These are phyloP conservation scores for Otatea glauca DNA, from an alignment of 176 grass and related monocot genomes.

Conservation along the genomic window DNA sequence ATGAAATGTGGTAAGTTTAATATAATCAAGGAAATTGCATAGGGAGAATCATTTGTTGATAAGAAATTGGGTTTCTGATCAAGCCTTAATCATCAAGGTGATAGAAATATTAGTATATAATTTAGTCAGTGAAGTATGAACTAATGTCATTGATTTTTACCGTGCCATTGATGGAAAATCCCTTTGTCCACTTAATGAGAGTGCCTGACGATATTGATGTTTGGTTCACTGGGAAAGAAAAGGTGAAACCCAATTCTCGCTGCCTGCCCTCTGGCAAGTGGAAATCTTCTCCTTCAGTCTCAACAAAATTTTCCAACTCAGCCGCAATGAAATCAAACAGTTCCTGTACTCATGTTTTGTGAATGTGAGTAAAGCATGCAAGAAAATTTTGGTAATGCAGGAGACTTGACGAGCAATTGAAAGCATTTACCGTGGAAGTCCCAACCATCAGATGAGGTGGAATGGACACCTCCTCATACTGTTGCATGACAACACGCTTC, in stretches of 20 bases:
- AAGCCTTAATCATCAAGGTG: neutral
- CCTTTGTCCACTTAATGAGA: slow-evolving; percentile 96
- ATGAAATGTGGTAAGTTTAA: neutral
- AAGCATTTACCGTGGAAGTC: slow-evolving; percentile 63
- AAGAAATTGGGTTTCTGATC: neutral
- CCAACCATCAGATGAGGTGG: slow-evolving; percentile 89
- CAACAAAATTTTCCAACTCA: slow-evolving; percentile 71
- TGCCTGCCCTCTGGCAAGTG: slow-evolving; percentile 74
- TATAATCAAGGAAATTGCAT: neutral
- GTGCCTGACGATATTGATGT: slow-evolving; percentile 78
- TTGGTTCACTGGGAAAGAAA: slow-evolving; percentile 94
- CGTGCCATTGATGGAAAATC: slow-evolving; percentile 80
- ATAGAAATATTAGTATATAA: neutral
- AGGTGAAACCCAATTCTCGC: slow-evolving; percentile 91
- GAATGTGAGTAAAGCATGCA: slow-evolving; percentile 46
- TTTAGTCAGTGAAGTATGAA: slow-evolving; percentile 16
- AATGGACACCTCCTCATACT: slow-evolving; percentile 78
- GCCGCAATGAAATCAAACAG: slow-evolving; percentile 93
- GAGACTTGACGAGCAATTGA: neutral
- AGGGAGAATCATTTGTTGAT: neutral
- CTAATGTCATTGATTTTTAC: slow-evolving; percentile 50
- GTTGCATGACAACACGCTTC: slow-evolving; percentile 60
- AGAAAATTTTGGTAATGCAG: slow-evolving; percentile 18
- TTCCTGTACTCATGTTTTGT: slow-evolving; percentile 53
- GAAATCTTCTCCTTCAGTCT: slow-evolving; percentile 75